A percentile compares a stretch with the other conserved stretches of the same genome.
Conservation (phyloP, 345 rosid genomes). For the Excoecaria cochinchinensis region DNA sequence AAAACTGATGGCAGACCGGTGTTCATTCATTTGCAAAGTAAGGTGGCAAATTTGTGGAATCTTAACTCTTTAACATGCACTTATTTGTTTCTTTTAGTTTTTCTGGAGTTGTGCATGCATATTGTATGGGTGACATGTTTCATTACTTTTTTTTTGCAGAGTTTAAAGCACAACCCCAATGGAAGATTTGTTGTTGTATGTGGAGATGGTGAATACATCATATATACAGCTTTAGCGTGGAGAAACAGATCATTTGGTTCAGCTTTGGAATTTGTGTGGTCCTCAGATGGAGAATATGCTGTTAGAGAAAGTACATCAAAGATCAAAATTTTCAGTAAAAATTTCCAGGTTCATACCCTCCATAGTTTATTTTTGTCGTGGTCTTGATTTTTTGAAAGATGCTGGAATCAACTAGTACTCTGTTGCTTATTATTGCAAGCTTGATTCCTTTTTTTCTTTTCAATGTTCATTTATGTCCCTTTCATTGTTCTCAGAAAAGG, state of each 20-base stretch:
- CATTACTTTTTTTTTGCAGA: constrained; percentile 41
- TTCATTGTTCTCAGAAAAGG: not conserved
- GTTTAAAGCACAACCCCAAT: constrained; percentile 95
- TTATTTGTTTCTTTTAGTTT: not conserved
- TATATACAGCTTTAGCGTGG: constrained; percentile 99
- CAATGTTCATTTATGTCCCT: too few species aligned
- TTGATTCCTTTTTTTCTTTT: too few species aligned
- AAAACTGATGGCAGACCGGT: not conserved
- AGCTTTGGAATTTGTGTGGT: constrained; percentile 95
- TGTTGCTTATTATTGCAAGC: too few species aligned
- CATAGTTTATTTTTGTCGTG: not conserved
- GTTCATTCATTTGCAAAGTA: not conserved
- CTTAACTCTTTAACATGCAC: not conserved
- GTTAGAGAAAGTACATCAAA: constrained; percentile 95
- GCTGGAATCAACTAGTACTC: too few species aligned
- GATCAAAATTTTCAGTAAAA: constrained; percentile 83
- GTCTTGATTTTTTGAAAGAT: constrained; percentile 7
- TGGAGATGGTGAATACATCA: constrained; percentile 98
- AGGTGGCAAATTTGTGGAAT: not conserved
- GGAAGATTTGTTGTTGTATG: constrained; percentile 98
- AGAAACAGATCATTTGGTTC: constrained; percentile 99
- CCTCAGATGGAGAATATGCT: constrained; percentile 97
- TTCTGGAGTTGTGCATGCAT: not conserved
- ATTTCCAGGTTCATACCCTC: constrained; percentile 70
- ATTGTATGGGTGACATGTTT: constrained; percentile 6